phyloP scores from a whole-genome alignment of 2,329 filamentous ascomycete genomes.

The Zasmidium angulare region DNA sequence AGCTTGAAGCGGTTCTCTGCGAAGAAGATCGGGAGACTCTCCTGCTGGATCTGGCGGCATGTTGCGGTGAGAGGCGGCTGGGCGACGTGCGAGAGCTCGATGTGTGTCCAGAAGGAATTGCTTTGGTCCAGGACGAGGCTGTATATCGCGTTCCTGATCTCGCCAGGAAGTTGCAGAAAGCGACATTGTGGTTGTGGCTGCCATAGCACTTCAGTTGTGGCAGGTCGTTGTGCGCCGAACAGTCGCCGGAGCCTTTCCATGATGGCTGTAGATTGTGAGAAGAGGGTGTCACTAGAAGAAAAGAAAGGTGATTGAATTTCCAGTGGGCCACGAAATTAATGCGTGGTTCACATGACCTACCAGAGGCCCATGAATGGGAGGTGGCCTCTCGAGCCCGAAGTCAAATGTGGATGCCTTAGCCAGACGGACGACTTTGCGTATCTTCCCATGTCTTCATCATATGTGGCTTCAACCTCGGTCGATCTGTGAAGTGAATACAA shows the following conservation, averaged over 20 bases:
- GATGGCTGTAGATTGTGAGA: background rate
- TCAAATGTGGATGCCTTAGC: background rate
- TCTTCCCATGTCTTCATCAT: too few species aligned
- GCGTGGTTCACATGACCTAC: background rate
- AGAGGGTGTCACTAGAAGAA: background rate
- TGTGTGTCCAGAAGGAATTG: background rate
- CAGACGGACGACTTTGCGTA: too few species aligned
- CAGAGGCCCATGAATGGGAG: background rate
- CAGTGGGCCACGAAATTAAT: too few species aligned
- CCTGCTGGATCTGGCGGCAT: constrained; percentile 1
- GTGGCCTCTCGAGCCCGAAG: background rate
- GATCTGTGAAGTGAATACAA: too few species aligned
- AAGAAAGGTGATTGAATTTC: background rate
- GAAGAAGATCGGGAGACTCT: background rate
- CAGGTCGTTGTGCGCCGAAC: background rate
- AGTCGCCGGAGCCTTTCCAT: background rate
- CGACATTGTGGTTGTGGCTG: background rate
- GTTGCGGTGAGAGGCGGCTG: background rate
- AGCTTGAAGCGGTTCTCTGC: background rate
- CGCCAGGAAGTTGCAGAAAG: background rate
- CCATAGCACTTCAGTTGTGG: background rate
- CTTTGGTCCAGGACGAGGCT: background rate
- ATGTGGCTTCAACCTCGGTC: too few species aligned
- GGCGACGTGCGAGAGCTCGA: background rate
- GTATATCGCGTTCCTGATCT: background rate